Evolutionary conservation across 2,329 filamentous ascomycete genomes (phyloP).

Genomic region (Cordyceps farinosa): DNA sequence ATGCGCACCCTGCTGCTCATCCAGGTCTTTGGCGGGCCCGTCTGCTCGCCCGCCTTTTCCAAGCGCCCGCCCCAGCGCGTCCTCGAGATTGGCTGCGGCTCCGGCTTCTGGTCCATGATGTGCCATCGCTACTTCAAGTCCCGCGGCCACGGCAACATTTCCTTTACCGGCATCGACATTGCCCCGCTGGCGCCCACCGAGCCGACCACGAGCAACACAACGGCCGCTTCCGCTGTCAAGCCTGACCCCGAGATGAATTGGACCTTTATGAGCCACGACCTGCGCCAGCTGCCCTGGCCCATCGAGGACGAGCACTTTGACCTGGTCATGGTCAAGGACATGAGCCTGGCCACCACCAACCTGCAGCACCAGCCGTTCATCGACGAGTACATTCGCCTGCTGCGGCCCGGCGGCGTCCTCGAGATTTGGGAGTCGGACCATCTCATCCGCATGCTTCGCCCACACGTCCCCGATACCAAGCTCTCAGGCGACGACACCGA

Average conservation of each 20-base stretch:
- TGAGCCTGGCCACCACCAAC: slow-evolving; percentile 63
- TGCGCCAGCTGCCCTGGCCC: slow-evolving; percentile 71
- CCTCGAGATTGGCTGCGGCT: slow-evolving; percentile 83
- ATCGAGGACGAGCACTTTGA: slow-evolving; percentile 80
- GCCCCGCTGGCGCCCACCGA: slow-evolving; percentile 60
- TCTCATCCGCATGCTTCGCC: slow-evolving; percentile 75
- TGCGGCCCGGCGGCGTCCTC: slow-evolving; percentile 73
- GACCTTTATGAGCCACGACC: slow-evolving; percentile 84
- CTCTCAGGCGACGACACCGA: slow-evolving; percentile 40
- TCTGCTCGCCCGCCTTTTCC: slow-evolving; percentile 66
- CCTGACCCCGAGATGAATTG: slow-evolving; percentile 74
- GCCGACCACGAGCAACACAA: slow-evolving; percentile 28
- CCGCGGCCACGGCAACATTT: slow-evolving; percentile 64
- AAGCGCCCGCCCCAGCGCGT: slow-evolving; percentile 70
- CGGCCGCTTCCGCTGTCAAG: slow-evolving; percentile 42
- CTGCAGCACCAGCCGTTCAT: slow-evolving; percentile 53
- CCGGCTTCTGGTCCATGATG: slow-evolving; percentile 84
- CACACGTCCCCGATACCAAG: slow-evolving; percentile 60
- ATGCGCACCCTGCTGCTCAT: slow-evolving; percentile 78
- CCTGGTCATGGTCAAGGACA: slow-evolving; percentile 82
- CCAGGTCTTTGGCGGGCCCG: slow-evolving; percentile 74
- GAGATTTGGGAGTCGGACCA: slow-evolving; percentile 92
- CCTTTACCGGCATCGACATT: slow-evolving; percentile 80
- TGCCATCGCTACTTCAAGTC: slow-evolving; percentile 76
- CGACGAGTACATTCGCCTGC: slow-evolving; percentile 72